Percentiles rank a stretch among this genome's conserved stretches.
Evolutionary conservation across 768 basidiomycete genomes (phyloP).

Genomic region (Cystobasidium tubakii): DNA sequence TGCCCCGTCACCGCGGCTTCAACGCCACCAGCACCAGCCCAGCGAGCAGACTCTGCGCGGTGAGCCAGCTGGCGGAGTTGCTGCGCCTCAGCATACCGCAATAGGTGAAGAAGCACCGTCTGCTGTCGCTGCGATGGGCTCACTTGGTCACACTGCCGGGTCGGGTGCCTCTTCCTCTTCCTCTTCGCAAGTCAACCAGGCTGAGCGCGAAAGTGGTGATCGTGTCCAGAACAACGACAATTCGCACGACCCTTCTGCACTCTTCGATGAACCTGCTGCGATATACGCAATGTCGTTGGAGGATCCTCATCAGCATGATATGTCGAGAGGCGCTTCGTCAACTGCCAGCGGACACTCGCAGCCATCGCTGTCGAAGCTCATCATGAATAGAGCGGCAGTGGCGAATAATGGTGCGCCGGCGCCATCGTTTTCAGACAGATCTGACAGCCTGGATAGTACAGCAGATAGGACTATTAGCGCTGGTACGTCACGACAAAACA

Average conservation of each 20-base stretch:
- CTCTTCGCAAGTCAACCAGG: too few relatives aligned
- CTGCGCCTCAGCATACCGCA: neutral
- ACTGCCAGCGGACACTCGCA: neutral
- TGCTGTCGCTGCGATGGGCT: neutral
- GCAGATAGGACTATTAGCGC: conserved; percentile 4
- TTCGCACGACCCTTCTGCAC: neutral
- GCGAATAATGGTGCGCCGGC: neutral
- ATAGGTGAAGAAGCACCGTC: neutral
- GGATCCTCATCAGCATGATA: neutral
- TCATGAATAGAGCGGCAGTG: conserved; percentile 11
- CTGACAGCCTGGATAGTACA: neutral
- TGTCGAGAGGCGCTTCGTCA: neutral
- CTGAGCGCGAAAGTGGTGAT: neutral
- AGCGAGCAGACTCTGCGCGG: neutral
- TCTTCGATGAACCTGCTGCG: conserved; percentile 23
- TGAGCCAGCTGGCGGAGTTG: too few relatives aligned
- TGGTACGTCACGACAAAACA: neutral
- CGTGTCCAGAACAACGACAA: neutral
- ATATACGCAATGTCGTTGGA: conserved; percentile 19
- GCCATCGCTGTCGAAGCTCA: neutral
- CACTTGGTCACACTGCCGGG: neutral
- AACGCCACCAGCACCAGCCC: neutral
- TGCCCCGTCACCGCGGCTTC: conserved; percentile 1
- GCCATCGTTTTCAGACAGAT: neutral
- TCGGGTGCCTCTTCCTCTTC: neutral